Base-by-base conservation (phyloP, 768 basidiomycete species). In the Lyophyllum atratum region DNA sequence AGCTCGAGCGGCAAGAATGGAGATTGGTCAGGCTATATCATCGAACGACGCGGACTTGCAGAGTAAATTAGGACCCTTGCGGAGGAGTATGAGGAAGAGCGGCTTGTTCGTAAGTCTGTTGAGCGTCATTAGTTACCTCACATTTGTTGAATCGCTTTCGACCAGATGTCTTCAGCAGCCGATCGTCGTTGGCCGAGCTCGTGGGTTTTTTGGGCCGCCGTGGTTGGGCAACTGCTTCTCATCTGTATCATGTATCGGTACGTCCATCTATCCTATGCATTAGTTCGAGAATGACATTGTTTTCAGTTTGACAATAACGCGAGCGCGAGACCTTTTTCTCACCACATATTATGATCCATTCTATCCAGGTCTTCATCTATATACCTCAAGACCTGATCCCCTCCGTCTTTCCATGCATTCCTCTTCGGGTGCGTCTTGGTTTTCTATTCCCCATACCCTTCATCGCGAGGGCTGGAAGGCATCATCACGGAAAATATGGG, bases 331-430 rank as follows among this genome's bases (percentile, higher is more conserved):
- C 22, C 73, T 84, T 28, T 92, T 89, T 70, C 76, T 90, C 63
- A 87, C 85, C 58, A 86, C 82, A 56, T 92, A 90, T 62, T 90
- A 87, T 64, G 89, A 93, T 67, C 86, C 90, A 55, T 84, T 89
- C 72, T 83, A 89, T 67, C 85, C 87, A 15, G 86, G 90, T 64
- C 78, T 90, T 52, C 81, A 89, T 67, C 70, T 86, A 43, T 81
- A 76, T 72, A 67, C 69, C 55, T 75, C 71, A 54, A 77, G 75
- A 61, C 78, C 77, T 29, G 74, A 80, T 69, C 71, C 73, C 57
- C 67, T 68, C 51, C 74, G 66, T 58, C 72, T 66, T 64, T 68
- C 72, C 64, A 67, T 64, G 60, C 68, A 66, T 66, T 72, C 74
- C 42, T 55, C 61, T n/a, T 46, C 58, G n/a, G 56, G 47, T 67